phyloP scores from a whole-genome alignment of 768 basidiomycete genomes.

The Rhodotorula taiwanensis region DNA sequence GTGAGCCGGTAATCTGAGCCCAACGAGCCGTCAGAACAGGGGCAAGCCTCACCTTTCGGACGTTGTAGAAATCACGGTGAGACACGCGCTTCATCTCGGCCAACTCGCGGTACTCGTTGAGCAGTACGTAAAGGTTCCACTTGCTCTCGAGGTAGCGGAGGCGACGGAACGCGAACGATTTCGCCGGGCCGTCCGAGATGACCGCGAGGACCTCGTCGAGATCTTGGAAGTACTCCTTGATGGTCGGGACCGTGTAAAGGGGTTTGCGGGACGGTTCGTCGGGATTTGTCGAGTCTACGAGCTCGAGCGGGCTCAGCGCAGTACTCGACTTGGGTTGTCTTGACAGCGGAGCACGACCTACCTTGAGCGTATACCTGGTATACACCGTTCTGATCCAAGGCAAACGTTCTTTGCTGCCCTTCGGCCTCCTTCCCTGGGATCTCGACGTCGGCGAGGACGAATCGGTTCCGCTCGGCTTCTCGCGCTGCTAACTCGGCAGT shows the following conservation, averaged over 20 bases:
- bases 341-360: slow-evolving; percentile 9
- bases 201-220: slow-evolving; percentile 84
- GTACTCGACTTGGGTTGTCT: too few species aligned
- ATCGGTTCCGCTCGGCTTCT: slow-evolving; percentile 54
- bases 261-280: slow-evolving; percentile 50
- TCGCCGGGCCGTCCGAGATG: slow-evolving; percentile 90
- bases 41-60: slow-evolving; percentile 56
- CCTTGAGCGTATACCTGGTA: slow-evolving; percentile 65
- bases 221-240: slow-evolving; percentile 93
- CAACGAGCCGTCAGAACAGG: not conserved
- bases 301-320: too few species aligned
- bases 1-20: not conserved
- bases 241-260: slow-evolving; percentile 68
- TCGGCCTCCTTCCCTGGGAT: not conserved
- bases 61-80: slow-evolving; percentile 92
- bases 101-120: slow-evolving; percentile 89
- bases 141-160: slow-evolving; percentile 87
- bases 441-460: not conserved
- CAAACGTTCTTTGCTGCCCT: slow-evolving; percentile 44
- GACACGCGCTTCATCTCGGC: slow-evolving; percentile 72
- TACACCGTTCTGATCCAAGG: slow-evolving; percentile 80
- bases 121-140: slow-evolving; percentile 81
- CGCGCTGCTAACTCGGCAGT: slow-evolving; percentile 44
- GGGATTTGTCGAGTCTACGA: slow-evolving; percentile 26
- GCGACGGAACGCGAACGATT: slow-evolving; percentile 86